Base-by-base conservation (phyloP, 2,329 filamentous ascomycete genomes). In the Orbilia oligospora region DNA sequence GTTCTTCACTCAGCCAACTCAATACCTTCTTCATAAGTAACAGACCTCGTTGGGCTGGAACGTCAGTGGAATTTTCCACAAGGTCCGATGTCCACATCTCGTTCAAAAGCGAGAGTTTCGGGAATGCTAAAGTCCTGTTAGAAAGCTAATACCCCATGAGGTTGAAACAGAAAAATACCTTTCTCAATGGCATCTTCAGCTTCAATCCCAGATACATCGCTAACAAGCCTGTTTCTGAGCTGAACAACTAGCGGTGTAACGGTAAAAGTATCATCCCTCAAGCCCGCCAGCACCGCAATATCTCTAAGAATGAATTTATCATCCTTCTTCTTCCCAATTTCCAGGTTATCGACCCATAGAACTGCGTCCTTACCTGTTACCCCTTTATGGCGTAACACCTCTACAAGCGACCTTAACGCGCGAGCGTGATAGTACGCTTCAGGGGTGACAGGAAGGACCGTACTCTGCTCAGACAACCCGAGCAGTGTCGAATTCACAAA, bases 51-150 rank as follows among this genome's bases (percentile, higher is more conserved):
- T 81, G 81, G 5, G 77, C 56, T 10, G 79, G 80, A n/a, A 82
- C 36, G 51, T 79, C 65, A 0, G 68, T 70, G 1, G 69, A 44
- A 33, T 81, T 81, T 18, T 81, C 81, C 20, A 80, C 80, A 18
- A 70, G 80, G n/a, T 80, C 81, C 1, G 76, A 79, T 16, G 81
- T 81, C 44, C 82, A 68, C 1, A 80, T 71, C 9, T 87, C 84
- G 18, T 90, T 88, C 3, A 91, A 84, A 0, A 91, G 84, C 1
- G 88, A 86, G 1, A 91, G 83, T 10, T 84, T 82, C 0, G 85
- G 83, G 3, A 85, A 85, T 0, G 87, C 86, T 5, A 87, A 88
- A 0, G 88, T 5, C 2, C 10, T 22, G 58, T 78, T 58, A 78
- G 63, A 44, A 41, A 41, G 12, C 27, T 4, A 4, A 1, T 10